Conservation (phyloP, 768 basidiomycete genomes). For the Collybia sp. region DNA sequence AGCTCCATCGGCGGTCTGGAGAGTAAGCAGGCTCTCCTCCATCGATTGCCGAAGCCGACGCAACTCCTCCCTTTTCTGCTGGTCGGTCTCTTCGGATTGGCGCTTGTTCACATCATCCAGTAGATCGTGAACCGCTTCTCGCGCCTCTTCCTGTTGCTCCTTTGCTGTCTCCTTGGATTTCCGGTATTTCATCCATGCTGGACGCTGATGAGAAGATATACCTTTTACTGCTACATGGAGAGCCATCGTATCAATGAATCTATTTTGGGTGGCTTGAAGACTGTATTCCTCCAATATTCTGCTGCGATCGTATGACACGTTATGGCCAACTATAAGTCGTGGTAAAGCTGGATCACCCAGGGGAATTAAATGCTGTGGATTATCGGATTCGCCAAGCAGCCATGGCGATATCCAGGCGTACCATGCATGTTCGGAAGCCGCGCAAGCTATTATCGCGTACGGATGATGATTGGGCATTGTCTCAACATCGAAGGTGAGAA, state of each 20-base stretch:
- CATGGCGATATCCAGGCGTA: constrained; percentile 97
- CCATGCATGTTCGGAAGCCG: constrained; percentile 81
- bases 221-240: constrained; percentile 92
- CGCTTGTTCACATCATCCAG: constrained; percentile 41
- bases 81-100: constrained; percentile 41
- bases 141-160: constrained; percentile 57
- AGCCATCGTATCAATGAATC: constrained; percentile 93
- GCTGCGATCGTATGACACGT: constrained; percentile 90
- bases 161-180: constrained; percentile 59
- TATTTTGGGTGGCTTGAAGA: constrained; percentile 57
- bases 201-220: constrained; percentile 91
- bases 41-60: constrained; percentile 29
- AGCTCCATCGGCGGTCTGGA: constrained; percentile 13
- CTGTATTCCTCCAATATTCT: constrained; percentile 82
- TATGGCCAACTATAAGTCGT: constrained; percentile 85
- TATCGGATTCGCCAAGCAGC: constrained; percentile 59
- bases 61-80: constrained; percentile 39
- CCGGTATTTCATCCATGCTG: constrained; percentile 85
- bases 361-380: constrained; percentile 68
- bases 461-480: constrained; percentile 81
- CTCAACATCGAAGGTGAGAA: constrained; percentile 92
- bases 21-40: constrained; percentile 29
- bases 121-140: constrained; percentile 47
- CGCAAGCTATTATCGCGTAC: constrained; percentile 86
- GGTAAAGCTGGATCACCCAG: constrained; percentile 50